phyloP scores from a whole-genome alignment of 73 alveolate species.

The Paramecium biaurelia region DNA sequence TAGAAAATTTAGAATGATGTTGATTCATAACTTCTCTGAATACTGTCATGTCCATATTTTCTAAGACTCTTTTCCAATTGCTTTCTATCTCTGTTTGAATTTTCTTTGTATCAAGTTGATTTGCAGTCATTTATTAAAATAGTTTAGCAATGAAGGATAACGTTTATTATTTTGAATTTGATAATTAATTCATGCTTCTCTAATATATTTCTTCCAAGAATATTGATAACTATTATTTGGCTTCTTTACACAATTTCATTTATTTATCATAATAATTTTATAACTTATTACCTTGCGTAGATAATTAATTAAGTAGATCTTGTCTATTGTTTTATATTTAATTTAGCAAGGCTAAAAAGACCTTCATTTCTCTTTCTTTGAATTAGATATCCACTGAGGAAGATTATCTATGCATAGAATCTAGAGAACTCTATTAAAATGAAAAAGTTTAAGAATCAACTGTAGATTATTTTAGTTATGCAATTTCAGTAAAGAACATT shows the following conservation, averaged over 20 bases:
- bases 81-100: background rate
- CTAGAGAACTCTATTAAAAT: slow-evolving; percentile 18
- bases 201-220: background rate
- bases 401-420: background rate
- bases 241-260: background rate
- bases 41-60: background rate
- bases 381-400: background rate
- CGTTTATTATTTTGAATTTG: background rate
- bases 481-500: background rate
- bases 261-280: background rate
- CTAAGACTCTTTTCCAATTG: slow-evolving; percentile 28
- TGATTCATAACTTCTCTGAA: background rate
- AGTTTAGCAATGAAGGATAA: background rate
- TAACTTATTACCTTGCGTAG: background rate
- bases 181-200: background rate
- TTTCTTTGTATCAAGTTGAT: background rate
- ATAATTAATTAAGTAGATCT: background rate
- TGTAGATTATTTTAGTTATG: background rate
- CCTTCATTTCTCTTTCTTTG: slow-evolving; percentile 24
- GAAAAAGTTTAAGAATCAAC: background rate
- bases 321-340: background rate
- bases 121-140: background rate
- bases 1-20: background rate
- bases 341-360: background rate
- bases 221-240: background rate